Base-by-base conservation (phyloP, 176 grass and related monocot species). In the Paspalum notatum region DNA sequence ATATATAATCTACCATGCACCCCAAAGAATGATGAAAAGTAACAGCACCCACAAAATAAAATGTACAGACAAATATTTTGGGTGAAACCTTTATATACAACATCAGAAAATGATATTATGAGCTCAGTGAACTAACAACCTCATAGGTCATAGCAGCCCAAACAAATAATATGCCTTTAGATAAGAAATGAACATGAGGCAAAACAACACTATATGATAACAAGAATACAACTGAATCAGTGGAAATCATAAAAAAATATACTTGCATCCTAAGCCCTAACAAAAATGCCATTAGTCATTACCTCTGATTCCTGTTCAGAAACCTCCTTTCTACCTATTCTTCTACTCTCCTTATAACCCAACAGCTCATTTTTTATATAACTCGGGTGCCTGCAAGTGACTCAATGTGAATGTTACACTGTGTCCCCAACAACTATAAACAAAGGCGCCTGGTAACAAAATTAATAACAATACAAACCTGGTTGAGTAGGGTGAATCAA, bases 291-390 rank as follows among this genome's bases (percentile, higher is more conserved):
- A 18, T 25, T 77, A 90, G 66, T 43, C 18, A 18, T 25, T 77
- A 90, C 94, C 94, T 92, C 89, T 71, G 79, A 64, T 76, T 94
- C 81, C 54, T 89, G 91, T 72, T 89, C 78, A 85, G 85, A 53
- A 78, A 93, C 67, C 80, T 93, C 94, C 70, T 88, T 91, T 69
- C 81, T 69, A 84, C 89, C 87, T 56, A 83, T 87, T 82, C 86
- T 88, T 61, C 85, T 52, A 82, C 84, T 93, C 62, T 85, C 66
- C 42, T 89, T 61, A 56, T 86, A 61, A 49, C 45, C 65, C 16
- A 75, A 7, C 71, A 87, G 81, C 53, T 91, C 83, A 79, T 76
- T 87, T 8, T 80, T 40, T 76, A 74, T 62, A 69, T 89, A 76
- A 46, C 38, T 71, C 8, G 46, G 64, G 44, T 72, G 32, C 66